Percentiles rank a stretch among this genome's conserved stretches.
Conservation (phyloP, 2,329 filamentous ascomycete genomes). For the Macrophomina tecta region DNA sequence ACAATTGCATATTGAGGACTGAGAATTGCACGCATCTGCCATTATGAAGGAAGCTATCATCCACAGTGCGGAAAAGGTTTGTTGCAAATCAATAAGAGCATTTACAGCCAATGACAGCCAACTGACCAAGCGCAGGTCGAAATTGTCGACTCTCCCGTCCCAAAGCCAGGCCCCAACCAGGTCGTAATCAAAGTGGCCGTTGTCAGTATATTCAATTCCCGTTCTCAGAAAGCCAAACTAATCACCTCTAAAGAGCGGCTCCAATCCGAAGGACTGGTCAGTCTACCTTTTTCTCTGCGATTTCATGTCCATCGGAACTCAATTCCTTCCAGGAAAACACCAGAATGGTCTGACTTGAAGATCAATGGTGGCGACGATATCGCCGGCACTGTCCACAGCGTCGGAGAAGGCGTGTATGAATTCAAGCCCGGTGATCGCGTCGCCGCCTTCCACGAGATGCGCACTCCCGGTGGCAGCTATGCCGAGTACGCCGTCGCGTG, state of each 20-base stretch:
- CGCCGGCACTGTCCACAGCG: slow-evolving; percentile 60
- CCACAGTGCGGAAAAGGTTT: slow-evolving; percentile 16
- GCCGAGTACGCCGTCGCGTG: slow-evolving; percentile 67
- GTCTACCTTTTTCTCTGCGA: slow-evolving; percentile 25
- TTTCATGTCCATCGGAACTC: slow-evolving; percentile 25
- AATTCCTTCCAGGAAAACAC: slow-evolving; percentile 36
- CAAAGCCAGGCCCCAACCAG: slow-evolving; percentile 42
- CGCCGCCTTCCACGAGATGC: slow-evolving; percentile 63
- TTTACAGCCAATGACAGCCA: too few relatives aligned
- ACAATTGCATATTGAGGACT: not conserved
- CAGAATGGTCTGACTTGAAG: slow-evolving; percentile 33
- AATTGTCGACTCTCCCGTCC: slow-evolving; percentile 46
- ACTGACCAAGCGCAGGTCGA: slow-evolving; percentile 36
- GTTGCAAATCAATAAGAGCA: not conserved
- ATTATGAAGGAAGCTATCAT: slow-evolving; percentile 39
- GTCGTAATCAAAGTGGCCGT: slow-evolving; percentile 49
- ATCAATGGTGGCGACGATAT: slow-evolving; percentile 62
- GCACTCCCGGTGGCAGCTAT: slow-evolving; percentile 58
- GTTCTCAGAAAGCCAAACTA: not conserved
- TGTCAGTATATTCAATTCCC: not conserved
- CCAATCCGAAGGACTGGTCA: slow-evolving; percentile 58
- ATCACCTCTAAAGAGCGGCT: slow-evolving; percentile 34
- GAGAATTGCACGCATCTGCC: not conserved
- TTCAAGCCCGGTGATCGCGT: slow-evolving; percentile 65
- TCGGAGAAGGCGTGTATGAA: slow-evolving; percentile 62